Evolutionary conservation across 2,329 filamentous ascomycete genomes (phyloP).

Genomic region (Cladosporium colombiae): DNA sequence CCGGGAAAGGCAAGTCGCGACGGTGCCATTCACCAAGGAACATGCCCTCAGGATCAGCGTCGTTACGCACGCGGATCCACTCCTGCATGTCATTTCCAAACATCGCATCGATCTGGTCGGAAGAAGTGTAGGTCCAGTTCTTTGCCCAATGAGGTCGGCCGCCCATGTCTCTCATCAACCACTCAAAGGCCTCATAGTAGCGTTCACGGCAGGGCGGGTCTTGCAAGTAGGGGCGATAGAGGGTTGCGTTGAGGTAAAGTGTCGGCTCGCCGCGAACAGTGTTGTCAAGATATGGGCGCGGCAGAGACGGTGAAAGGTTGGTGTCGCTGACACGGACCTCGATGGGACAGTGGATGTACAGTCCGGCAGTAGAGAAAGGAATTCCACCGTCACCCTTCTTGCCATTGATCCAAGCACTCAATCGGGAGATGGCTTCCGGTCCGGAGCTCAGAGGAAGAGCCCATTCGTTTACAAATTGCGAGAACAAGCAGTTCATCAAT

Average conservation of each 20-base stretch:
- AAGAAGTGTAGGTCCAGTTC: constrained; percentile 69
- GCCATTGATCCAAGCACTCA: constrained; percentile 82
- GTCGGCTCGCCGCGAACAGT: constrained; percentile 69
- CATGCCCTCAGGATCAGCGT: constrained; percentile 77
- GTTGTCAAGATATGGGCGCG: constrained; percentile 71
- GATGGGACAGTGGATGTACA: constrained; percentile 87
- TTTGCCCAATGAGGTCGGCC: constrained; percentile 90
- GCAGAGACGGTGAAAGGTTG: constrained; percentile 44
- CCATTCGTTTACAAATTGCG: constrained; percentile 99
- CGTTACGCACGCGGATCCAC: constrained; percentile 68
- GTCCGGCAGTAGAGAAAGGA: constrained; percentile 73
- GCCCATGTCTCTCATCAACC: constrained; percentile 81
- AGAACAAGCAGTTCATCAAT: constrained; percentile 96
- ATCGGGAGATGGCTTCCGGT: constrained; percentile 78
- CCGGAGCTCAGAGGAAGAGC: constrained; percentile 83
- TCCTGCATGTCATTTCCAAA: constrained; percentile 68
- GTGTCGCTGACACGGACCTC: constrained; percentile 87
- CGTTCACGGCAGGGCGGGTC: constrained; percentile 74
- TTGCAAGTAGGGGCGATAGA: constrained; percentile 77
- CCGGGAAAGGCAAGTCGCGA: constrained; percentile 58
- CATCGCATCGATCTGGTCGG: constrained; percentile 63
- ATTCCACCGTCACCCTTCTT: constrained; percentile 70
- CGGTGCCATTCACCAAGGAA: constrained; percentile 91
- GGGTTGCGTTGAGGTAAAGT: constrained; percentile 84
- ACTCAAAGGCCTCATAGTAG: constrained; percentile 90